Base-by-base conservation (phyloP, 176 grass and related monocot genomes). In the Puccinellia tenuiflora region DNA sequence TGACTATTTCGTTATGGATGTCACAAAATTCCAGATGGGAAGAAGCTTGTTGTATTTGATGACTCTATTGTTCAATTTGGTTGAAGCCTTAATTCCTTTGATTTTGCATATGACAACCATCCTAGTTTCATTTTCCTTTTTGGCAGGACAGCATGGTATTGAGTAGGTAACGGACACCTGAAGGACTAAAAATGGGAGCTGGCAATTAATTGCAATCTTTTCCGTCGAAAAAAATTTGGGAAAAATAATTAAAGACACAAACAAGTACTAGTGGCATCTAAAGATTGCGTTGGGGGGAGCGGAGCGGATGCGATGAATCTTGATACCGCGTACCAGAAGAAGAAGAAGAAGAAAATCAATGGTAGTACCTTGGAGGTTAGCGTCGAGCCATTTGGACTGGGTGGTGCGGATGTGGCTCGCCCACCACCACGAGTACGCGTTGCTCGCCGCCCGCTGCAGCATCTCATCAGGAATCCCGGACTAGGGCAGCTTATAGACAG, bases 371-470 rank as follows among this genome's bases (percentile, higher is more conserved):
- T 94, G 77, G 45, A 94, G 89, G 83, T 94, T 90, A 1, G 87
- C 76, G 57, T 94, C 92, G 31, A 94, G 92, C 92, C 92, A 94
- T 87, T 94, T 94, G 37, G 92, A 94, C 65, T 94, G 92, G 83
- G 79, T 94, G 38, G 87, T 92, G 66, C 92, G 86, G 87, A 94
- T 94, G 52, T 91, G 89, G 70, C 92, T 94, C 50, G 92, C 92
- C 92, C 92, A 94, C 92, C 92, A 94, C 89, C 92, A 94, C 21
- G 92, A 94, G 86, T 94, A 94, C 26, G 92, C 92, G 72, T 91
- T 94, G 86, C 89, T 94, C 65, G 89, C 92, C 80, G 84, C 92
- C 77, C 92, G 84, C 83, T 94, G 92, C 84, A 94, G 83, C 92
- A 94, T 94, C 83, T 80, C 60, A 60, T 81, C 67, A 9, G 11